Base-by-base conservation (phyloP, 768 basidiomycete genomes). In the Lactifluus subvellereus region DNA sequence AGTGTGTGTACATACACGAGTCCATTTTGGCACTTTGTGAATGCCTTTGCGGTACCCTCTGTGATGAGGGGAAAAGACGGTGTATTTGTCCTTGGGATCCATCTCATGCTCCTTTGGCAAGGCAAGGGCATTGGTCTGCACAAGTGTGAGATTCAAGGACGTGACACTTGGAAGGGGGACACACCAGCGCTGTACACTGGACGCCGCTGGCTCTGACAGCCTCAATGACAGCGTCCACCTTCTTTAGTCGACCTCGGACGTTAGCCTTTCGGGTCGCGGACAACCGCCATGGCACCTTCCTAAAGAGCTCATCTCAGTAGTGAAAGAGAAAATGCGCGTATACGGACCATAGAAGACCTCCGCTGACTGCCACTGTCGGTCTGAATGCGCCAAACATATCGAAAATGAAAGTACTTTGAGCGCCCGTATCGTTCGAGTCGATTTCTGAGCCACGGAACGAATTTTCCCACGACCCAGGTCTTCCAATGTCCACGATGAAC, bases 1-100 rank as follows among this genome's bases (percentile, higher is more conserved):
- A 10, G 11, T 10, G 1, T 30, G 14, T 3, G 16, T 32, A 77
- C 88, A 63, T 67, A 95, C 94, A 75, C 92, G 82, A 54, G 95
- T 97, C 85, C 88, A 98, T 72, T 97, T 96, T n/a, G 95, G 95
- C 32, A 96, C 90, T 71, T 95, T 95, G 77, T 98, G 95, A 54
- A 97, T 93, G 30, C 92, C 90, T 70, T 98, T 98, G 49, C 96
- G 79, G 74, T 96, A 99, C 6, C 91, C 89, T 61, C 74, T 79
- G 1, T 78, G 77, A 45, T 82, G 84, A 4, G 83, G 78, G 43
- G 82, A 84, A 75, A 94, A 98, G 20, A 89, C 84, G 4, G 95
- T 97, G 77, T 98, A 99, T 75, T 99, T 99, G 78, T 98, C 96
- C 70, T 81, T 84, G 1, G 96, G 77, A 11, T 77, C 80, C 97